Percentiles rank a stretch among this genome's conserved stretches.
These are phyloP conservation scores for Kappamyces sp. DNA, from an alignment of 192 early-diverging fungal genomes.

Conservation along the genomic window DNA sequence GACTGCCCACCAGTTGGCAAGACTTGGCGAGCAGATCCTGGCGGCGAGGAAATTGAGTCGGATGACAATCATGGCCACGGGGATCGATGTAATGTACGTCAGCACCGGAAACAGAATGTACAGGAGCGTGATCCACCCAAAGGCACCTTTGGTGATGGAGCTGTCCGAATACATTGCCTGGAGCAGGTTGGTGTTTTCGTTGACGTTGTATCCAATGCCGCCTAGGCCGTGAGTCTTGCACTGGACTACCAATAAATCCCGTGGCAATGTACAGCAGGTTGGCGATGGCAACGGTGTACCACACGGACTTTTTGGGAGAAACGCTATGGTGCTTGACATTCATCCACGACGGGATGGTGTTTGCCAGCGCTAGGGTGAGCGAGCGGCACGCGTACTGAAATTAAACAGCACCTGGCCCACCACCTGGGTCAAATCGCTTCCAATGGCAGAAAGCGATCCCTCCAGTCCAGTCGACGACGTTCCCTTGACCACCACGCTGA, in stretches of 20 bases:
- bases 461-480: no score
- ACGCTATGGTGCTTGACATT: slow-evolving; percentile 57
- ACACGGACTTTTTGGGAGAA: slow-evolving; percentile 52
- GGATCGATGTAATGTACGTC: slow-evolving; percentile 61
- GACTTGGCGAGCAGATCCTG: slow-evolving; percentile 31
- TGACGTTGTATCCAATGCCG: slow-evolving; percentile 43
- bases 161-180: slow-evolving; percentile 30
- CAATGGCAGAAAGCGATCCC: no score
- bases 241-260: slow-evolving; percentile 36
- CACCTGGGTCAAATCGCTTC: slow-evolving; percentile 39
- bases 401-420: slow-evolving; percentile 68
- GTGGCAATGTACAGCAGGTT: slow-evolving; percentile 48
- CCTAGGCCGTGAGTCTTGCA: slow-evolving; percentile 22
- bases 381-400: slow-evolving; percentile 26
- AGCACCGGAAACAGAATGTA: slow-evolving; percentile 49
- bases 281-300: slow-evolving; percentile 41
- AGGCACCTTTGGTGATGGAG: not conserved
- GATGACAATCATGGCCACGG: slow-evolving; percentile 66
- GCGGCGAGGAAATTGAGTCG: slow-evolving; percentile 48
- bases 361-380: slow-evolving; percentile 47
- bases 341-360: slow-evolving; percentile 61
- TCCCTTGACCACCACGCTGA: no score
- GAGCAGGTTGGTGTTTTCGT: slow-evolving; percentile 31
- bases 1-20: slow-evolving; percentile 51
- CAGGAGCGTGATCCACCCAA: slow-evolving; percentile 25